Evolutionary conservation across 2,329 filamentous ascomycete genomes (phyloP).

Genomic region (Aspergillus sclerotialis): DNA sequence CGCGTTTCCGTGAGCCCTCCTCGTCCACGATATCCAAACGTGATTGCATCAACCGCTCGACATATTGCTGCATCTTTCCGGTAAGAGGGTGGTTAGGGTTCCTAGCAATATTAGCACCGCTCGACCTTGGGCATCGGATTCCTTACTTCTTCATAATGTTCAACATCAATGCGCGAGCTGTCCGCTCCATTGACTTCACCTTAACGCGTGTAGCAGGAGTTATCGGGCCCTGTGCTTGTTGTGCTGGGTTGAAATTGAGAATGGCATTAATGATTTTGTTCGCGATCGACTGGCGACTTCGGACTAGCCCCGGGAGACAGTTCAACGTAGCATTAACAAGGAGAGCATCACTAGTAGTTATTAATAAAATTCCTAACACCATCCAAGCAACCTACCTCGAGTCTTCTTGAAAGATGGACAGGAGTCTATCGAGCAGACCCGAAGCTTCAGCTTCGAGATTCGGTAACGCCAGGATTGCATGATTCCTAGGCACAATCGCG

Average conservation of each 20-base stretch:
- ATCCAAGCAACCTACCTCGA: slow-evolving; percentile 52
- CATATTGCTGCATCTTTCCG: slow-evolving; percentile 75
- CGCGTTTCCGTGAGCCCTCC: slow-evolving; percentile 66
- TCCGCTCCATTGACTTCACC: slow-evolving; percentile 91
- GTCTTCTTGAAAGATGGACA: slow-evolving; percentile 78
- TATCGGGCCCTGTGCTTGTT: slow-evolving; percentile 67
- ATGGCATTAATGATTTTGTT: slow-evolving; percentile 81
- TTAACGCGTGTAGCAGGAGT: slow-evolving; percentile 74
- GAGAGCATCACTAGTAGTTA: slow-evolving; percentile 63
- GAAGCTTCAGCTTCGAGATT: slow-evolving; percentile 89
- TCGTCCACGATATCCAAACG: slow-evolving; percentile 76
- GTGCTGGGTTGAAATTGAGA: slow-evolving; percentile 86
- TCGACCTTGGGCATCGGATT: too few relatives aligned
- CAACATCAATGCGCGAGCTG: slow-evolving; percentile 72
- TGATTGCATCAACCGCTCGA: slow-evolving; percentile 74
- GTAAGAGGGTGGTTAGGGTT: slow-evolving; percentile 72
- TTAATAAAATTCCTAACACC: neutral
- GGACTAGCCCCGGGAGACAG: slow-evolving; percentile 73
- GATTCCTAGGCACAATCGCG: slow-evolving; percentile 74
- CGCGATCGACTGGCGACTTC: slow-evolving; percentile 70
- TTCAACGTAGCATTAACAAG: slow-evolving; percentile 89
- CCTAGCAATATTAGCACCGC: slow-evolving; percentile 39
- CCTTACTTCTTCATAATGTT: slow-evolving; percentile 72
- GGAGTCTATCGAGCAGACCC: slow-evolving; percentile 80
- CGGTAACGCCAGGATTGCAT: slow-evolving; percentile 69